Conservation (phyloP, 1,139 yeast species). For the Wickerhamomyces sp. region DNA sequence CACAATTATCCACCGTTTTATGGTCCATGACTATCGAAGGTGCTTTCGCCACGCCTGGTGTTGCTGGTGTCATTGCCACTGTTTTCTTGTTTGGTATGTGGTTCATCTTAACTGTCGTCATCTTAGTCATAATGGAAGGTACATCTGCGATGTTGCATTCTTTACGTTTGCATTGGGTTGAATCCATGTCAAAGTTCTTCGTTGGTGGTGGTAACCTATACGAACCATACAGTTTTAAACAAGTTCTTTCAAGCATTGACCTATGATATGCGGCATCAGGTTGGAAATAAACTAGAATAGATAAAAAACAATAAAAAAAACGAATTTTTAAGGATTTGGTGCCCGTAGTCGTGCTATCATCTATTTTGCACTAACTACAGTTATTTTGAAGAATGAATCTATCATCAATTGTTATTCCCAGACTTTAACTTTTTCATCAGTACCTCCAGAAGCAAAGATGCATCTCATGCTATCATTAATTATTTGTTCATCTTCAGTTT, state of each 20-base stretch:
- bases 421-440: slow-evolving; percentile 47
- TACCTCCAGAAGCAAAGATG: slow-evolving; percentile 55
- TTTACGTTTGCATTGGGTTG: slow-evolving; percentile 97
- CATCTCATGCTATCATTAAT: slow-evolving; percentile 43
- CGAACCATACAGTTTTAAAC: slow-evolving; percentile 68
- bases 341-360: too few relatives aligned
- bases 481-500: slow-evolving; percentile 16
- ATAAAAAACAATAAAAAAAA: too few relatives aligned
- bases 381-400: too few relatives aligned
- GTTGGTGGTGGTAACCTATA: slow-evolving; percentile 93
- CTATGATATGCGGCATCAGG: too few relatives aligned
- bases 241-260: slow-evolving; percentile 25
- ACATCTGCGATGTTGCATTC: slow-evolving; percentile 98
- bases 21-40: slow-evolving; percentile 94
- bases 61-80: slow-evolving; percentile 64
- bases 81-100: slow-evolving; percentile 87
- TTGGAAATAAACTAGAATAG: too few relatives aligned
- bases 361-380: too few relatives aligned
- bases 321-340: too few relatives aligned
- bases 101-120: slow-evolving; percentile 87
- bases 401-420: too few relatives aligned
- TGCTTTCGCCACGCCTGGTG: slow-evolving; percentile 75
- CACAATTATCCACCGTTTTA: slow-evolving; percentile 87
- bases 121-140: slow-evolving; percentile 96
- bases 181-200: slow-evolving; percentile 96